Conservation (phyloP, 176 grass and related monocot species). For the Melocanna baccifera region DNA sequence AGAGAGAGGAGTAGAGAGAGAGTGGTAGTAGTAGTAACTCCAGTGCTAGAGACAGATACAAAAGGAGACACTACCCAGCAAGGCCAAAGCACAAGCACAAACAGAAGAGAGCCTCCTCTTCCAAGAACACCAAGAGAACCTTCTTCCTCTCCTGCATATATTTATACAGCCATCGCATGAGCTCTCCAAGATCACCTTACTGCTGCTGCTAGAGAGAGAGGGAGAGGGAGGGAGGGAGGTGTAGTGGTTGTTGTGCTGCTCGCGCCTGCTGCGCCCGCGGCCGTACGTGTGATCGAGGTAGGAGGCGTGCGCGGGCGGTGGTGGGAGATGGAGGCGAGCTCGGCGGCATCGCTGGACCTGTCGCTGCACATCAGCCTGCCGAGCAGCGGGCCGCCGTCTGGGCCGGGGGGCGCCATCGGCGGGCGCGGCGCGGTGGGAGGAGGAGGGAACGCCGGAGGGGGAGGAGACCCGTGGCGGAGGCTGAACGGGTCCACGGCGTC, state of each 20-base stretch:
- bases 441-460: not conserved
- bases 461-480: constrained; percentile 46
- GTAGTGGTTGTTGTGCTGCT: not conserved
- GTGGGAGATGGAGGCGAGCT: constrained; percentile 61
- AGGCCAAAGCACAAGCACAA: constrained; percentile 44
- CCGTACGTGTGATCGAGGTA: not conserved
- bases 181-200: not conserved
- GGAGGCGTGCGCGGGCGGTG: not conserved
- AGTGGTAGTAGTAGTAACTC: constrained; percentile 28
- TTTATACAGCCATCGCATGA: constrained; percentile 15
- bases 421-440: constrained; percentile 4
- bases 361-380: constrained; percentile 93
- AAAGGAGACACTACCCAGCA: constrained; percentile 34
- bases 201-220: not conserved
- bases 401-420: not conserved
- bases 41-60: constrained; percentile 41
- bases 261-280: not conserved
- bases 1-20: not conserved
- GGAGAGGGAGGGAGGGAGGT: not conserved
- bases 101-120: constrained; percentile 1
- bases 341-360: constrained; percentile 69
- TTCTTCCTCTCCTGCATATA: not conserved
- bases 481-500: constrained; percentile 42
- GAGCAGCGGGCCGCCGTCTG: constrained; percentile 19
- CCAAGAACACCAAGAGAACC: constrained; percentile 38